Evolutionary conservation across 2,329 filamentous ascomycete species (phyloP), one percentile per base, ranked within the genome.

Genomic region (Fusarium chlamydosporum): DNA sequence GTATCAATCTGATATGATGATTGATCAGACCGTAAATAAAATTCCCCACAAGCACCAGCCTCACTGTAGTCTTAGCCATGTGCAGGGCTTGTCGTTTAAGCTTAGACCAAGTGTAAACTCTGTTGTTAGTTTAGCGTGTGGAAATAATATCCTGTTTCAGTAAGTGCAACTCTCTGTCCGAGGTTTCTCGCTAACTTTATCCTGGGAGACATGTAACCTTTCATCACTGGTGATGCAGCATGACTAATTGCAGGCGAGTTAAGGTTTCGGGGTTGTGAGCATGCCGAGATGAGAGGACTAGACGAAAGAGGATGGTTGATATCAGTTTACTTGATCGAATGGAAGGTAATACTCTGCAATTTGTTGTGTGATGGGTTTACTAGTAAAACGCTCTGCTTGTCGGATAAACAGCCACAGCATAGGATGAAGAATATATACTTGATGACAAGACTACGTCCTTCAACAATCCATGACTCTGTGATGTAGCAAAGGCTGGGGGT

Each of bases 21-120:
- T 50, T 50, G 47, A 50, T 37, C 47, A 35, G 33, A 50, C 47
- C 47, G 47, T 35, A 48, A 15, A 12, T 3, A 12, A 4, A 11
- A 15, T 16, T 20, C 33, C 20, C 42, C 42, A 31, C 26, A 45
- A 45, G 26, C n/a, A 45, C 27, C 20, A 35, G 46, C 46, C 31
- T 26, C 46, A n/a, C 4, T 26, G 31, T 4, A 8, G 16, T 26
- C 46, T 11, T 51, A 27, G 26, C 23, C 13, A 38, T 20, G 10
- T 3, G 47, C 6, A 50, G 9, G 34, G 33, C 12, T 18, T 18
- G 23, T 27, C 11, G 11, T 15, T 29, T 7, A 40, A 51, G 47
- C 23, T 38, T 20, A 40, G 33, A 51, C 16, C 9, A n/a, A 13
- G 23, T 29, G 16, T 4, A 8, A 27, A 20, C n/a, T 16, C 47